These are phyloP conservation scores for Phytophthora foliorum DNA, from an alignment of 352 stramenopile species.

Conservation along the genomic window DNA sequence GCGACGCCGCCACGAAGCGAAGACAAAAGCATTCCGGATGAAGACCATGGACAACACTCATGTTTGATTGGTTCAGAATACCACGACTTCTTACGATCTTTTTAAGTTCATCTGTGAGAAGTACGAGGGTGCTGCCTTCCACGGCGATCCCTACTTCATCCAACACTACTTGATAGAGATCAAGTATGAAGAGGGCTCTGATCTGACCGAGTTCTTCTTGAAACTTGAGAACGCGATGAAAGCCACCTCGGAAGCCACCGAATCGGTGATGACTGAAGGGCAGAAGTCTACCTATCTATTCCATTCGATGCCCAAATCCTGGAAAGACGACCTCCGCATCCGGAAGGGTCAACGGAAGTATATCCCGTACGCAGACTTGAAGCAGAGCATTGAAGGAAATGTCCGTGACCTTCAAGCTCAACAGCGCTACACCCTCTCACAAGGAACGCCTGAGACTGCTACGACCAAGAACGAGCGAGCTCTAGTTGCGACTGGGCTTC, in stretches of 20 bases:
- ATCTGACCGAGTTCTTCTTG: no score
- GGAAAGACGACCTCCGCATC: not conserved
- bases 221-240: not conserved
- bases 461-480: not conserved
- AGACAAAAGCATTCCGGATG: slow-evolving; percentile 28
- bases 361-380: not conserved
- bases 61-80: slow-evolving; percentile 23
- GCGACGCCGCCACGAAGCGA: slow-evolving; percentile 1
- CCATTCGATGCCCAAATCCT: not conserved
- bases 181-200: no score
- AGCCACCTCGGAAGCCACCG: not conserved
- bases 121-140: no score
- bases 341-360: not conserved
- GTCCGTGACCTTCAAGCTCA: not conserved
- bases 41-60: slow-evolving; percentile 38
- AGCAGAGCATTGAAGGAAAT: not conserved
- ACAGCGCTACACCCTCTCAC: not conserved
- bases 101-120: no score
- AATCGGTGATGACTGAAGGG: not conserved
- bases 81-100: not conserved
- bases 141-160: no score
- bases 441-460: not conserved
- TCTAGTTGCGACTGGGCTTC: not conserved
- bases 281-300: not conserved
- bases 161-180: no score